Conservation (phyloP, 495 filamentous ascomycete genomes). For the Lindgomyces ingoldianus region DNA sequence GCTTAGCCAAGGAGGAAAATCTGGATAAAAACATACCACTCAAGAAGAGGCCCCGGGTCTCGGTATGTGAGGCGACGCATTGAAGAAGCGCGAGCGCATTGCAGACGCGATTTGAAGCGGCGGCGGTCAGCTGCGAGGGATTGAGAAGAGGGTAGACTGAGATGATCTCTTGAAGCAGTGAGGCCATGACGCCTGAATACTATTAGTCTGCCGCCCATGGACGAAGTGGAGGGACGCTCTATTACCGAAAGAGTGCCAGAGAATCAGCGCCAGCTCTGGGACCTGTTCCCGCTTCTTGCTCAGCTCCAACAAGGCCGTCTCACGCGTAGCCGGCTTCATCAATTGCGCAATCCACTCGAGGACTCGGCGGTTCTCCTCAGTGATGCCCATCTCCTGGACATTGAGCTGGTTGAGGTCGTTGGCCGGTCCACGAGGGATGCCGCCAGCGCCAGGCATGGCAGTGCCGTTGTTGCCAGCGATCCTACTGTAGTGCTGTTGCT, state of each 20-base stretch:
- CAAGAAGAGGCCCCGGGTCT: conserved; percentile 89
- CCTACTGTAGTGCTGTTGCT: conserved; percentile 80
- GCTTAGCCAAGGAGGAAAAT: conserved; percentile 11
- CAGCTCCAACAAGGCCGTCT: conserved; percentile 89
- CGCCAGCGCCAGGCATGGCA: conserved; percentile 25
- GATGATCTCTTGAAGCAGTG: conserved; percentile 96
- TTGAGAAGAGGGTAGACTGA: conserved; percentile 96
- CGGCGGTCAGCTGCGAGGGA: conserved; percentile 93
- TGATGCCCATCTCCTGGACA: conserved; percentile 58
- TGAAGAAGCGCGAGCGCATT: conserved; percentile 96
- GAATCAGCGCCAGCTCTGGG: conserved; percentile 89
- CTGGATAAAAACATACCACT: conserved; percentile 62
- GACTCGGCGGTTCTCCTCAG: conserved; percentile 89
- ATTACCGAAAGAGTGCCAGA: conserved; percentile 99
- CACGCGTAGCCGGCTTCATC: conserved; percentile 80
- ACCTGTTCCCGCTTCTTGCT: conserved; percentile 99
- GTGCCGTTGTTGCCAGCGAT: conserved; percentile 65
- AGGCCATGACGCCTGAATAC: conserved; percentile 89
- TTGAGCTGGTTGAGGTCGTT: conserved; percentile 15
- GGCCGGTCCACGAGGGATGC: conserved; percentile 29
- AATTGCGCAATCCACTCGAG: conserved; percentile 92
- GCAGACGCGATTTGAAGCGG: conserved; percentile 95
- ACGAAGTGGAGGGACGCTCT: neutral
- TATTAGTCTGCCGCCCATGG: neutral
- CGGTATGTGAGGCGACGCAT: conserved; percentile 96